Conservation (phyloP, 2,329 filamentous ascomycete species). For the Colletotrichum graminicola region DNA sequence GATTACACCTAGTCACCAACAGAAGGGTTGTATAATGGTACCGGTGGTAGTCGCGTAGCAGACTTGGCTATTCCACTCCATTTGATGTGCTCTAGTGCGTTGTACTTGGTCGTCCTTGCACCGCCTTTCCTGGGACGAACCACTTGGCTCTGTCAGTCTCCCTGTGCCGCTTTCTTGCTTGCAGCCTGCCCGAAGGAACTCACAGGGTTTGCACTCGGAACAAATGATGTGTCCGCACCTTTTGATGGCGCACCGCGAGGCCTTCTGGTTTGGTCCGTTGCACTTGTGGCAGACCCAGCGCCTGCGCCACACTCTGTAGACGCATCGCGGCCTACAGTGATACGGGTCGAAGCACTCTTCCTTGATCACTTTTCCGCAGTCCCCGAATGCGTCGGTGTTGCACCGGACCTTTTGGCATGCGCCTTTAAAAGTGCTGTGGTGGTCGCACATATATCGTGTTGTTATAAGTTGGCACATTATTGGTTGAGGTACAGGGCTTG, state of each 20-base stretch:
- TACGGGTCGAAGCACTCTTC: not conserved
- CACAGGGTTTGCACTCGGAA: conserved; percentile 6
- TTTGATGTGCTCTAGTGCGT: not conserved
- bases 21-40: conserved; percentile 15
- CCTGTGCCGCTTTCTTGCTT: not conserved
- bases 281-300: conserved; percentile 28
- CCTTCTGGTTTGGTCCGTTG: not conserved
- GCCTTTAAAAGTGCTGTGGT: rapidly evolving
- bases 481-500: not conserved
- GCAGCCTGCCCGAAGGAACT: not conserved
- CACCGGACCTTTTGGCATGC: not conserved
- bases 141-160: not conserved
- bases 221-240: conserved; percentile 12
- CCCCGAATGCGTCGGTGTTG: too few species aligned
- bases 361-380: not conserved
- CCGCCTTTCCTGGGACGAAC: not conserved
- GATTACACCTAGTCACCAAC: conserved; percentile 13
- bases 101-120: not conserved
- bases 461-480: conserved; percentile 1
- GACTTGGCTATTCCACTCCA: not conserved
- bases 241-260: not conserved
- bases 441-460: not conserved
- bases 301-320: not conserved
- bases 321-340: not conserved
- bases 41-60: not conserved